Base-by-base conservation (phyloP, 345 rosid genomes). In the Excoecaria cochinchinensis region DNA sequence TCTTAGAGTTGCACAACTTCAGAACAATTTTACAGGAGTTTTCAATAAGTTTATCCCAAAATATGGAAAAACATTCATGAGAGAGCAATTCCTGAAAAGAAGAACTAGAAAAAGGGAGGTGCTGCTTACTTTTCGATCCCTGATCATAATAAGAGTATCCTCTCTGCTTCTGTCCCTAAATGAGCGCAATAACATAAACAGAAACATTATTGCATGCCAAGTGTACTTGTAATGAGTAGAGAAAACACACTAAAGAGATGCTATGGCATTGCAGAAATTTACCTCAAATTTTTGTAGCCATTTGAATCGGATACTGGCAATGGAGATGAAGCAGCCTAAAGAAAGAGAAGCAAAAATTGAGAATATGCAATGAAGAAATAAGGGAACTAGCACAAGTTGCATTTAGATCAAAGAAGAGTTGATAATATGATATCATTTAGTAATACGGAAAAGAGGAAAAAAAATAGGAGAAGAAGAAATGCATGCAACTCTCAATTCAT, bases 101-200 rank as follows among this genome's bases (percentile, higher is more conserved):
- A 73, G 60, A 72, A 44, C 10, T 59, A 24, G 13, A 71, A 55
- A 4, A 22, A 39, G 42, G 31, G 36, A 56, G 36, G 17, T 38
- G 21, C 36, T 24, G 59, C 81, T 84, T 85, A 90, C 97, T 86
- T 86, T 94, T 81, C 97, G 88, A 58, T 88, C 94, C 78, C 87
- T 87, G 76, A 94, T 82, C 69, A 80, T 73, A 46, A 76, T 66
- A 67, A 78, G 78, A 9, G 83, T 72, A 25, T 85, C 89, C 72
- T 90, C 97, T 70, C 79, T 77, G 74, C 61, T 82, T 81, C 85
- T 85, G 68, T 82, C 86, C 78, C 86, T 83, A 66, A 69, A 83
- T 1, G 25, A 69, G 31, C 74, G 57, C 24, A 79, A 53, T 5
- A 46, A 70, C 63, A 68, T 25, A 73, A 78, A 15, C 53, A 19